A percentile compares a stretch with the other conserved stretches of the same genome.
These are phyloP conservation scores for Starmerella gropengiesseri DNA, from an alignment of 805 yeast genomes.

Conservation along the genomic window DNA sequence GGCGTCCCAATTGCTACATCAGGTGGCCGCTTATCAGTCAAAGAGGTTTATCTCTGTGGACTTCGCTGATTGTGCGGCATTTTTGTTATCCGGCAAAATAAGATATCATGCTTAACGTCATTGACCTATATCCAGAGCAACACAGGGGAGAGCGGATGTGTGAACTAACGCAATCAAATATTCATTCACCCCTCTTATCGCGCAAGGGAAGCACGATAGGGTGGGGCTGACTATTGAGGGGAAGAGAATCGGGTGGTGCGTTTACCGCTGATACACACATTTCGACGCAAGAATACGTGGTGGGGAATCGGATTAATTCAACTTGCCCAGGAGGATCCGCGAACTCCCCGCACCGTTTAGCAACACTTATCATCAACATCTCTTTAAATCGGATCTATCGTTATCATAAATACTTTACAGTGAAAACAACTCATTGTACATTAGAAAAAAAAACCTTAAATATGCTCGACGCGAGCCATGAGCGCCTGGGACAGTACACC, in stretches of 20 bases:
- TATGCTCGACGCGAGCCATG: constrained; percentile 10
- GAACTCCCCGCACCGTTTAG: background rate
- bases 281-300: background rate
- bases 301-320: constrained; percentile 1
- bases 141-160: too few relatives aligned
- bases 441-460: background rate
- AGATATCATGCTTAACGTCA: too few relatives aligned
- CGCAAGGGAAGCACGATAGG: background rate
- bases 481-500: constrained; percentile 16
- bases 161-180: too few relatives aligned
- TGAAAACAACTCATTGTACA: background rate
- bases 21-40: too few relatives aligned
- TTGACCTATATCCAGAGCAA: too few relatives aligned
- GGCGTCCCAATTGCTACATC: too few relatives aligned
- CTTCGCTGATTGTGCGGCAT: too few relatives aligned
- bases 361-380: background rate
- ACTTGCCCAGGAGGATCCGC: background rate
- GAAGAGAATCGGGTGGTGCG: background rate
- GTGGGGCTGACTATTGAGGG: constrained; percentile 3
- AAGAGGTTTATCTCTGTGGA: too few relatives aligned
- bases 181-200: background rate
- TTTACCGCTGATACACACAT: background rate
- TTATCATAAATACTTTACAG: constrained; percentile 4
- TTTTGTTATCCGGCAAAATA: too few relatives aligned
- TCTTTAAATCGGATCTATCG: background rate